A percentile compares a stretch with the other conserved stretches of the same genome.
These are phyloP conservation scores for Poa pratensis DNA, from an alignment of 176 grass and related monocot genomes.

Conservation along the genomic window DNA sequence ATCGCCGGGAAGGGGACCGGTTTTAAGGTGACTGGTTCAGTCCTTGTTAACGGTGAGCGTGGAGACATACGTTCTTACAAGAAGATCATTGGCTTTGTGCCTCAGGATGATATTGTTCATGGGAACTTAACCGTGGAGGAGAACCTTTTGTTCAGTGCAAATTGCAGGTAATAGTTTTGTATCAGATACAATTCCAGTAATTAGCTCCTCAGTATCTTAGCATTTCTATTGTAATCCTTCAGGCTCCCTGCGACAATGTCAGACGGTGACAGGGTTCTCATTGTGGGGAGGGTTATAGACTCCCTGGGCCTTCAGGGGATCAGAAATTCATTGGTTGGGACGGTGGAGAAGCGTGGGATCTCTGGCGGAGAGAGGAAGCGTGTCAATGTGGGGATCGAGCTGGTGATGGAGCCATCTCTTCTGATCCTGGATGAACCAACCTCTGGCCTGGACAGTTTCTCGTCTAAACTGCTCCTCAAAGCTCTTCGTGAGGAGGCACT, in stretches of 20 bases:
- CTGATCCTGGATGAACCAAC: slow-evolving; percentile 94
- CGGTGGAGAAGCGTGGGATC: slow-evolving; percentile 90
- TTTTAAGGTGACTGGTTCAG: slow-evolving; percentile 63
- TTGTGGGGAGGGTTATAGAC: slow-evolving; percentile 89
- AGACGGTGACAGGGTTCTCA: slow-evolving; percentile 64
- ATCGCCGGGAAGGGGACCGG: slow-evolving; percentile 77
- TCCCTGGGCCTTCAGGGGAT: slow-evolving; percentile 79
- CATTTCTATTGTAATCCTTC: slow-evolving; percentile 21
- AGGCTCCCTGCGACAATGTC: slow-evolving; percentile 63
- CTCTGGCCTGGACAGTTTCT: slow-evolving; percentile 88
- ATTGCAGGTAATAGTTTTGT: slow-evolving; percentile 72
- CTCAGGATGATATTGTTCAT: slow-evolving; percentile 95
- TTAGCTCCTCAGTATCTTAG: background rate
- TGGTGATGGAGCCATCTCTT: slow-evolving; percentile 96
- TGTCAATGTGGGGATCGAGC: slow-evolving; percentile 95
- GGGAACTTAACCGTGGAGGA: slow-evolving; percentile 94
- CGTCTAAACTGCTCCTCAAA: slow-evolving; percentile 75
- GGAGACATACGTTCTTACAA: slow-evolving; percentile 80
- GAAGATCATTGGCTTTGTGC: slow-evolving; percentile 93
- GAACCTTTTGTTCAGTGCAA: slow-evolving; percentile 96
- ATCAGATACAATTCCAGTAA: background rate
- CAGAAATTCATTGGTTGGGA: slow-evolving; percentile 80
- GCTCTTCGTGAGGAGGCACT: slow-evolving; percentile 79
- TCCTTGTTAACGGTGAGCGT: slow-evolving; percentile 71
- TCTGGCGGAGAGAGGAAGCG: slow-evolving; percentile 89